Conservation (phyloP, 2,329 filamentous ascomycete genomes). For the Penicillium concentricum region DNA sequence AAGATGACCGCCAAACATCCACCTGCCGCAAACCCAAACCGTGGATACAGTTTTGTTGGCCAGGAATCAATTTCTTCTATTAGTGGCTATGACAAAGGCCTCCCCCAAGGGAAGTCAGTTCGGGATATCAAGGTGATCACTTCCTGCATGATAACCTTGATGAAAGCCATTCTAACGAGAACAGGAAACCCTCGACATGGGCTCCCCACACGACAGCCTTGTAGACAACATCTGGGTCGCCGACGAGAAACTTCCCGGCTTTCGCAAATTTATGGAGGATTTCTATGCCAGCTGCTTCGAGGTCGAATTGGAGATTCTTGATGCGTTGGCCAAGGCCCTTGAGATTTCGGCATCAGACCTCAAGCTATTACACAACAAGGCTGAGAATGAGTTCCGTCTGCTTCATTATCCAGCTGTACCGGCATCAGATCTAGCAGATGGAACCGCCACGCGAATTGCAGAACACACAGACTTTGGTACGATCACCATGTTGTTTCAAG, state of each 20-base stretch:
- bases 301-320: constrained; percentile 44
- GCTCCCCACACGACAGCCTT: constrained; percentile 41
- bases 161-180: neutral
- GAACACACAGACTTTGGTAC: constrained; percentile 54
- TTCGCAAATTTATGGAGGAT: constrained; percentile 37
- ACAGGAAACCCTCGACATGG: constrained; percentile 49
- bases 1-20: constrained; percentile 34
- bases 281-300: constrained; percentile 46
- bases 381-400: constrained; percentile 59
- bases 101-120: constrained; percentile 16
- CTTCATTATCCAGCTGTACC: constrained; percentile 57
- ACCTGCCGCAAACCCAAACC: constrained; percentile 29
- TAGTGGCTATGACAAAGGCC: constrained; percentile 22
- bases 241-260: constrained; percentile 46
- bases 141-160: neutral
- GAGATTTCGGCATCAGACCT: constrained; percentile 44
- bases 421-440: constrained; percentile 42
- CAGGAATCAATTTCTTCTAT: constrained; percentile 31
- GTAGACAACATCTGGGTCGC: constrained; percentile 51
- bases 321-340: constrained; percentile 46
- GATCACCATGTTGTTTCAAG: constrained; percentile 54
- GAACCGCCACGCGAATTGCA: constrained; percentile 48
- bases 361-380: constrained; percentile 49
- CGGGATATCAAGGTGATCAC: constrained; percentile 23
- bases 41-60: constrained; percentile 33